Evolutionary conservation across 108 stramenopile genomes (phyloP).

Genomic region (Epipyxis sp.): DNA sequence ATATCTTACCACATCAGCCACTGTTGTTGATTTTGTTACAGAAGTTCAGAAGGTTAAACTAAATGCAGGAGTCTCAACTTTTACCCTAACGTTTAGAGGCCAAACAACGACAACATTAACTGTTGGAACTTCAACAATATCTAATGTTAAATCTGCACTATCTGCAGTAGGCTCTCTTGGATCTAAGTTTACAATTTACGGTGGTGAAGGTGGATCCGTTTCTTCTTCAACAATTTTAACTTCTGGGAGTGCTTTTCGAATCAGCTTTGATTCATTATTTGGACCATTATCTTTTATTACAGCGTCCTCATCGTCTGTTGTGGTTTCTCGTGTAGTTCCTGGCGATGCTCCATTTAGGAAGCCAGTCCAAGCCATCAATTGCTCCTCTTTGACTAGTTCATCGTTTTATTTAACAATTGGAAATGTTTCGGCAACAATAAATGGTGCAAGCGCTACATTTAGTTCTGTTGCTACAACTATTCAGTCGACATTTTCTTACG

Average conservation of each 20-base stretch:
- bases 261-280: constrained; percentile 1
- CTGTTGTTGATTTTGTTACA: constrained; percentile 32
- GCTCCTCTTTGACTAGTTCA: constrained; percentile 12
- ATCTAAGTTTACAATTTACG: background rate
- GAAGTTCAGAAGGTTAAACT: constrained; percentile 37
- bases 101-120: constrained; percentile 17
- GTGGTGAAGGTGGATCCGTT: background rate
- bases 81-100: constrained; percentile 17
- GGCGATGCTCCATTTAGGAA: constrained; percentile 63
- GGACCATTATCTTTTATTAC: background rate
- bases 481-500: background rate
- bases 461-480: background rate
- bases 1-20: constrained; percentile 33
- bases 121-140: constrained; percentile 38
- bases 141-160: constrained; percentile 34
- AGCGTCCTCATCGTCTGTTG: background rate
- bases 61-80: background rate
- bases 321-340: background rate
- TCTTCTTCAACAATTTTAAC: background rate
- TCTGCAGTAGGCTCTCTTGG: background rate
- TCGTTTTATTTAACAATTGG: background rate
- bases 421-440: background rate
- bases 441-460: background rate
- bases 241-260: background rate
- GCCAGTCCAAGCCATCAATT: constrained; percentile 59